Conservation (phyloP, 1,284 basidiomycete genomes). For the Takashimella koratensis region DNA sequence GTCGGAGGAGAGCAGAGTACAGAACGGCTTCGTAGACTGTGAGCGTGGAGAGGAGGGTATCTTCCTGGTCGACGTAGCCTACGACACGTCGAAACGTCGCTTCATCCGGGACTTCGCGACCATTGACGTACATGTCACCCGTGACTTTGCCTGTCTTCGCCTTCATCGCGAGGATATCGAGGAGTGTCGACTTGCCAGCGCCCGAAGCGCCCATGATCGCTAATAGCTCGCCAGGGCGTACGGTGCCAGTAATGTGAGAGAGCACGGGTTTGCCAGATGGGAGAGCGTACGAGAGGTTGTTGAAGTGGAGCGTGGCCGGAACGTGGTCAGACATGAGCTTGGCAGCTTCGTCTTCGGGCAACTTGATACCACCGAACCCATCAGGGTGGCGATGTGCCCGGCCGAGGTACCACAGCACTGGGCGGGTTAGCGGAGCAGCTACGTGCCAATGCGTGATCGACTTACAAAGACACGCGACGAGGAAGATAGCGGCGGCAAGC, state of each 20-base stretch:
- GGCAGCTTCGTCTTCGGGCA: slow-evolving; percentile 74
- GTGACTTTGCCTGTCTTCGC: slow-evolving; percentile 72
- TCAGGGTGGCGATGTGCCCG: slow-evolving; percentile 59
- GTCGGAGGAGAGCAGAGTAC: slow-evolving; percentile 81
- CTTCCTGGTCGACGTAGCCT: slow-evolving; percentile 97
- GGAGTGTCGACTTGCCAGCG: slow-evolving; percentile 92
- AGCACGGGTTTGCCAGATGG: slow-evolving; percentile 64
- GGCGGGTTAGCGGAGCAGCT: neutral
- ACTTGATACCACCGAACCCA: slow-evolving; percentile 70
- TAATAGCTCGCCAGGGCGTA: slow-evolving; percentile 81
- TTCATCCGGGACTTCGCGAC: slow-evolving; percentile 65
- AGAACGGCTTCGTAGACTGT: slow-evolving; percentile 97
- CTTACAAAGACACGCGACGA: slow-evolving; percentile 52
- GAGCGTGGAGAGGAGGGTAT: slow-evolving; percentile 91
- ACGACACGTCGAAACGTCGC: slow-evolving; percentile 76
- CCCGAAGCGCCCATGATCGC: slow-evolving; percentile 96
- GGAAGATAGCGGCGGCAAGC: slow-evolving; percentile 60
- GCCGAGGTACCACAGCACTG: slow-evolving; percentile 85
- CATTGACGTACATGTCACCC: slow-evolving; percentile 81
- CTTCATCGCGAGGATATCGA: slow-evolving; percentile 91
- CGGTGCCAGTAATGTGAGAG: slow-evolving; percentile 72
- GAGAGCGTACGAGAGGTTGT: slow-evolving; percentile 74
- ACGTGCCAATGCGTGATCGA: slow-evolving; percentile 1
- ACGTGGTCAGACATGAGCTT: slow-evolving; percentile 90
- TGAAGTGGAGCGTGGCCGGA: slow-evolving; percentile 86